Conservation (phyloP, 2,329 filamentous ascomycete genomes). For the Penicillium fuscoglaucum region DNA sequence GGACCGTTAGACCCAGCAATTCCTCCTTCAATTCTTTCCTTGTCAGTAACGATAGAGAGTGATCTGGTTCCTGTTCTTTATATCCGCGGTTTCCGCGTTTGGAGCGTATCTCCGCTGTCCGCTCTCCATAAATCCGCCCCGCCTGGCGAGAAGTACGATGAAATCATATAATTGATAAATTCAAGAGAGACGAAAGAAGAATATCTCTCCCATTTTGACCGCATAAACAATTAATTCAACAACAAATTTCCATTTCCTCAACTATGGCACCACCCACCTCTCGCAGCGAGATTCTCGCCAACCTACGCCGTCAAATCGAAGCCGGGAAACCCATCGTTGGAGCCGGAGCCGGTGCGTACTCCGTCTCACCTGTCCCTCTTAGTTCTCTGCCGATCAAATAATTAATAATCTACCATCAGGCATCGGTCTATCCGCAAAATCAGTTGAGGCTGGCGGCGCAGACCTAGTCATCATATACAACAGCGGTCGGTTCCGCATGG, state of each 20-base stretch:
- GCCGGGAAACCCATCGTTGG: background rate
- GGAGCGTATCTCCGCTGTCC: background rate
- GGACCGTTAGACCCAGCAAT: background rate
- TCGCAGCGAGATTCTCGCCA: background rate
- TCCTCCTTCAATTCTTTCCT: background rate
- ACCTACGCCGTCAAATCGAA: background rate
- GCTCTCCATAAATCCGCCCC: background rate
- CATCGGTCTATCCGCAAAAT: slow-evolving; percentile 70
- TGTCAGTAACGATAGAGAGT: background rate
- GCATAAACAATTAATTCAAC: background rate
- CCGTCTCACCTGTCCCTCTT: too few relatives aligned
- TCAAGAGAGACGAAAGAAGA: background rate
- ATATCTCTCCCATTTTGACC: background rate
- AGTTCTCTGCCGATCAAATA: too few relatives aligned
- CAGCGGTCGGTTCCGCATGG: slow-evolving; percentile 71
- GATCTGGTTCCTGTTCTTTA: background rate
- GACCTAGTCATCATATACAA: slow-evolving; percentile 74
- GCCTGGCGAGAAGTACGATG: background rate
- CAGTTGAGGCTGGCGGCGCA: slow-evolving; percentile 65
- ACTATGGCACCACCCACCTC: background rate
- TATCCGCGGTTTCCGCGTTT: background rate
- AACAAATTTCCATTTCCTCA: background rate
- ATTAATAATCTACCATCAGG: slow-evolving; percentile 41
- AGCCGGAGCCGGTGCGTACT: background rate
- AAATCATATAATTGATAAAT: background rate